Conservation (phyloP, 495 filamentous ascomycete genomes). For the Antarctomyces pellizariae region DNA sequence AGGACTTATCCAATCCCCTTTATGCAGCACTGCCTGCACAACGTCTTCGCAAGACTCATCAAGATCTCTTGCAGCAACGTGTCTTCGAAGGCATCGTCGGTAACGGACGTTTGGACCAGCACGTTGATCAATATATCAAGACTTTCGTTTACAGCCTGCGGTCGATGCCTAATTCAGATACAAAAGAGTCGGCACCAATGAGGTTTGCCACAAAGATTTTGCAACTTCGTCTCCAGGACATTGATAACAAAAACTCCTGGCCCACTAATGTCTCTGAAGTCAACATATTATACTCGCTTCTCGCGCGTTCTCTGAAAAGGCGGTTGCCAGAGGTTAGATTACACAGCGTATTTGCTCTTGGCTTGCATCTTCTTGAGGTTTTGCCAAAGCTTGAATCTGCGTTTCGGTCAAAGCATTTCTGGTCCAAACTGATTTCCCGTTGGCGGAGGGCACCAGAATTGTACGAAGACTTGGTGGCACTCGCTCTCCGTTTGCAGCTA, state of each 20-base stretch:
- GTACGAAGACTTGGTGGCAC: slow-evolving; percentile 6
- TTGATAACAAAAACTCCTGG: slow-evolving; percentile 5
- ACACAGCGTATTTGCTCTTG: slow-evolving; percentile 5
- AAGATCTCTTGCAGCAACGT: slow-evolving; percentile 6
- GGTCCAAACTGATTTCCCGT: slow-evolving; percentile 1
- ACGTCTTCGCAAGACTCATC: slow-evolving; percentile 2
- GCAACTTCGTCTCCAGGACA: slow-evolving; percentile 3
- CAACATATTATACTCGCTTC: slow-evolving; percentile 6
- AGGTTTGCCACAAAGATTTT: slow-evolving; percentile 6
- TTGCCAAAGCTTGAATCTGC: slow-evolving; percentile 1
- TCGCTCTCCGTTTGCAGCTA: slow-evolving; percentile 7
- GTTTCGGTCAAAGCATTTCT: slow-evolving; percentile 2
- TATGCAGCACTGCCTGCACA: slow-evolving; percentile 3
- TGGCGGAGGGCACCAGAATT: slow-evolving; percentile 6
- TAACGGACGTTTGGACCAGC: slow-evolving; percentile 4
- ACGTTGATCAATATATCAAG: slow-evolving; percentile 5
- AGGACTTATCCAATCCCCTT: slow-evolving; percentile 9
- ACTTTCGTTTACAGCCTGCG: slow-evolving; percentile 5
- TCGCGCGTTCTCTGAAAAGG: slow-evolving; percentile 3
- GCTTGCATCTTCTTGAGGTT: slow-evolving; percentile 7
- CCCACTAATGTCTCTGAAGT: slow-evolving; percentile 3
- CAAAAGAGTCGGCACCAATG: slow-evolving; percentile 7
- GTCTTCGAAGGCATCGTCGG: slow-evolving; percentile 4
- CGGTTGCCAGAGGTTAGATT: slow-evolving; percentile 4
- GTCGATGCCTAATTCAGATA: slow-evolving; percentile 1